Base-by-base conservation (phyloP, 495 filamentous ascomycete species). In the Neurospora hispaniola region DNA sequence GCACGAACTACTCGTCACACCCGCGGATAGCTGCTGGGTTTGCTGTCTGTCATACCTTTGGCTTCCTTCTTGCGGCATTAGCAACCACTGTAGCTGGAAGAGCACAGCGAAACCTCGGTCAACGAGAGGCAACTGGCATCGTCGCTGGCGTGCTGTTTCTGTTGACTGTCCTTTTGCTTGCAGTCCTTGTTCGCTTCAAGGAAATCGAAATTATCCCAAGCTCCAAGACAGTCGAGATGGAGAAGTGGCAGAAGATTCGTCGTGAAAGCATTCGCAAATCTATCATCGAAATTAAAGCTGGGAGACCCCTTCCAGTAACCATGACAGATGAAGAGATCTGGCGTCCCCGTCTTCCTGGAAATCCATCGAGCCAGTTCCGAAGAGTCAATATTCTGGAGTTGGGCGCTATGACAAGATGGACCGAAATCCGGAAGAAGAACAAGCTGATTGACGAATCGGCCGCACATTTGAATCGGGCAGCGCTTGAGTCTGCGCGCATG, bases 1-100 rank as follows among this genome's bases (percentile, higher is more conserved):
- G 89, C 70, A 90, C 88, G 54, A 89, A 91, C 77, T 89, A 91
- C 79, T 89, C 90, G 23, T 85, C 85, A 44, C 90, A 90, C 73
- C 92, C 92, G 20, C 87, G 92, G 23, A 88, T 93, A 43, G 87
- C 83, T 16, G 88, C 90, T n/a, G 92, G 88, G 11, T 89, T 93
- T 79, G 90, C 90, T 68, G 86, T 89, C 35, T 84, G 85, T n/a
- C 91, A 94, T 75, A 86, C 85, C 11, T 76, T 91, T 48, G 89
- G 86, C 16, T 93, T 92, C 76, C 71, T 91, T 39, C 79, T 90
- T 40, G 89, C 90, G 4, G 90, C 91, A 5, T 85, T 84, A 1
- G 88, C 89, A 1, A 90, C 90, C 2, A 89, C 85, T 12, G 82
- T 89, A 66, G 89, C 90, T 9, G 90, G 90, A 43, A 80, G 82